Evolutionary conservation across 2,329 filamentous ascomycete genomes (phyloP).

Genomic region (Curvularia verruculosa): DNA sequence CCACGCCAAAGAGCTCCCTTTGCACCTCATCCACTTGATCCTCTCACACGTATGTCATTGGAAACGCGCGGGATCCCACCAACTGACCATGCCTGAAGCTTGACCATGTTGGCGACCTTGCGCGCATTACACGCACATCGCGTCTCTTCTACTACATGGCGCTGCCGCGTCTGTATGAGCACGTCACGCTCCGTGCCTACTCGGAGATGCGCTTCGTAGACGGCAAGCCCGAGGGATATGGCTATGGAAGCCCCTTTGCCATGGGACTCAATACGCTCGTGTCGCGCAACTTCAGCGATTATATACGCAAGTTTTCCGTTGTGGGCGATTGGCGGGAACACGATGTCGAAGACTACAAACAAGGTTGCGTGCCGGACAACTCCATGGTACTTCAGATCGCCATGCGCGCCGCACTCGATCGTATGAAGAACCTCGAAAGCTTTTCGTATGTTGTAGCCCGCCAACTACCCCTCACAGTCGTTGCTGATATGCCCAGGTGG

Average conservation of each 20-base stretch:
- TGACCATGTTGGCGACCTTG: constrained; percentile 64
- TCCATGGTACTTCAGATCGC: constrained; percentile 68
- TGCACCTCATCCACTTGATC: constrained; percentile 65
- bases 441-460: constrained; percentile 54
- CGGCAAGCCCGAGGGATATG: constrained; percentile 65
- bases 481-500: constrained; percentile 55
- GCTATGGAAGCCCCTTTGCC: constrained; percentile 67
- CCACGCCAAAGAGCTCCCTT: constrained; percentile 54
- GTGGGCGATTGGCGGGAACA: constrained; percentile 64
- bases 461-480: background rate
- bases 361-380: constrained; percentile 66
- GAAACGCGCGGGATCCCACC: background rate
- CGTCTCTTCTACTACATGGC: constrained; percentile 69
- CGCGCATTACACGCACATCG: constrained; percentile 64
- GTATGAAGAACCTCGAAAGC: constrained; percentile 60
- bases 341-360: constrained; percentile 63
- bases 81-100: constrained; percentile 50
- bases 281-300: constrained; percentile 59
- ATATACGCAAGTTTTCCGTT: constrained; percentile 61
- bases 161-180: constrained; percentile 65
- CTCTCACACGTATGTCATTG: constrained; percentile 55
- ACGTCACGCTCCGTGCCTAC: constrained; percentile 63
- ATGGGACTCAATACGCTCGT: constrained; percentile 69
- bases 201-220: constrained; percentile 63
- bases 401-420: constrained; percentile 64